A percentile compares a stretch with the other conserved stretches of the same genome.
Conservation (phyloP, 2,329 filamentous ascomycete genomes). For the Epicoccum sorghinum region DNA sequence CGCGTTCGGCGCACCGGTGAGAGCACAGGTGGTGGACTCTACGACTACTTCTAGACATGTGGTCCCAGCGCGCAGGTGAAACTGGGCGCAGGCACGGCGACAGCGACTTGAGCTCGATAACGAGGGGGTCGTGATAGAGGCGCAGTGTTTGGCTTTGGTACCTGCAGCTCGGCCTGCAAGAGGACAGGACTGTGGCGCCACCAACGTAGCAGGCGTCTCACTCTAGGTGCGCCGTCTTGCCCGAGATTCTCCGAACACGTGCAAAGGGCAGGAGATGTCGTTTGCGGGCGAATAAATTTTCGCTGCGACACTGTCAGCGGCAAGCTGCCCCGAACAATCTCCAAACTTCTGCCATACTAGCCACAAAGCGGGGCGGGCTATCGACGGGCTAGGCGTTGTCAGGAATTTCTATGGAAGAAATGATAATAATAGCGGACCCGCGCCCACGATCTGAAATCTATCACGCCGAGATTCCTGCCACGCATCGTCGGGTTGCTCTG, state of each 20-base stretch:
- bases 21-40: slow-evolving; percentile 9
- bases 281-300: slow-evolving; percentile 31
- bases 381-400: slow-evolving; percentile 27
- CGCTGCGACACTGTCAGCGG: slow-evolving; percentile 23
- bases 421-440: slow-evolving; percentile 38
- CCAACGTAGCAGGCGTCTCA: slow-evolving; percentile 23
- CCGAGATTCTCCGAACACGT: slow-evolving; percentile 19
- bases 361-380: slow-evolving; percentile 35
- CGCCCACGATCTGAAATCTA: slow-evolving; percentile 1
- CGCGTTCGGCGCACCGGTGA: slow-evolving; percentile 14
- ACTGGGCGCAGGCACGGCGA: slow-evolving; percentile 1
- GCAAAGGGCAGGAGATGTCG: slow-evolving; percentile 17
- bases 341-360: slow-evolving; percentile 20
- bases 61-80: slow-evolving; percentile 9
- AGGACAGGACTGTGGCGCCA: slow-evolving; percentile 22
- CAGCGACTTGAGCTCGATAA: slow-evolving; percentile 11
- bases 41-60: neutral
- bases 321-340: slow-evolving; percentile 32
- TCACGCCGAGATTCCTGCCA: slow-evolving; percentile 17
- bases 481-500: slow-evolving; percentile 8
- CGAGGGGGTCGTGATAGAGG: slow-evolving; percentile 15
- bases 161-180: slow-evolving; percentile 21
- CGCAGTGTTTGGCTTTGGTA: slow-evolving; percentile 15
- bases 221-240: slow-evolving; percentile 9
- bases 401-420: slow-evolving; percentile 30